Percentiles rank a stretch among this genome's conserved stretches.
These are phyloP conservation scores for Fusarium denticulatum DNA, from an alignment of 2,329 filamentous ascomycete species.

Conservation along the genomic window DNA sequence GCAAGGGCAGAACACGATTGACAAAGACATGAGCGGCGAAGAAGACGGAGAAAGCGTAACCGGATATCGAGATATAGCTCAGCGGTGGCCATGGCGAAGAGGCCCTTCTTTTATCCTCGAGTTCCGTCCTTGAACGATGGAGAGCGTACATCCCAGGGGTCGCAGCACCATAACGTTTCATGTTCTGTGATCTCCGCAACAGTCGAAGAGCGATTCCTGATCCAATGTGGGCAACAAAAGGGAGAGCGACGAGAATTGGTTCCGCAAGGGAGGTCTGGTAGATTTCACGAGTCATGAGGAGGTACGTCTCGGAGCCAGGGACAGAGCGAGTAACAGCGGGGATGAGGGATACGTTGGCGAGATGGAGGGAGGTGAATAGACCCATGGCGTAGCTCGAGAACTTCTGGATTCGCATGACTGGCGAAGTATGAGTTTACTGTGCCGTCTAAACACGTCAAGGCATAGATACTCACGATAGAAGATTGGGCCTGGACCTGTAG, in stretches of 20 bases:
- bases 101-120: slow-evolving; percentile 33
- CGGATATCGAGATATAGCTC: slow-evolving; percentile 75
- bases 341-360: slow-evolving; percentile 83
- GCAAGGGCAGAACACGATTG: slow-evolving; percentile 79
- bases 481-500: slow-evolving; percentile 70
- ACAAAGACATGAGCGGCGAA: slow-evolving; percentile 77
- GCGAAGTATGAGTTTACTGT: background rate
- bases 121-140: slow-evolving; percentile 46
- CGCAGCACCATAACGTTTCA: slow-evolving; percentile 78
- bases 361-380: slow-evolving; percentile 79
- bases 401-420: slow-evolving; percentile 73
- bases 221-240: slow-evolving; percentile 78
- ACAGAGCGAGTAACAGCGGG: slow-evolving; percentile 79
- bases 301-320: slow-evolving; percentile 80
- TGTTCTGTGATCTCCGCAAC: slow-evolving; percentile 75
- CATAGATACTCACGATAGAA: slow-evolving; percentile 72
- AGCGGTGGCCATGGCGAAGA: slow-evolving; percentile 71
- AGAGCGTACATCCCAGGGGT: slow-evolving; percentile 61
- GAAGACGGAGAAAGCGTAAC: slow-evolving; percentile 74
- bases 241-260: slow-evolving; percentile 79
- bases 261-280: slow-evolving; percentile 88
- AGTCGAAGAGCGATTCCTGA: slow-evolving; percentile 82
- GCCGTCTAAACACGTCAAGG: background rate
- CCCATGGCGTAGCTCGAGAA: slow-evolving; percentile 90
- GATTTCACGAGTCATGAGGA: slow-evolving; percentile 89